These are phyloP conservation scores for Irineochytrium annulatum DNA, from an alignment of 192 early-diverging fungal genomes.

Conservation along the genomic window DNA sequence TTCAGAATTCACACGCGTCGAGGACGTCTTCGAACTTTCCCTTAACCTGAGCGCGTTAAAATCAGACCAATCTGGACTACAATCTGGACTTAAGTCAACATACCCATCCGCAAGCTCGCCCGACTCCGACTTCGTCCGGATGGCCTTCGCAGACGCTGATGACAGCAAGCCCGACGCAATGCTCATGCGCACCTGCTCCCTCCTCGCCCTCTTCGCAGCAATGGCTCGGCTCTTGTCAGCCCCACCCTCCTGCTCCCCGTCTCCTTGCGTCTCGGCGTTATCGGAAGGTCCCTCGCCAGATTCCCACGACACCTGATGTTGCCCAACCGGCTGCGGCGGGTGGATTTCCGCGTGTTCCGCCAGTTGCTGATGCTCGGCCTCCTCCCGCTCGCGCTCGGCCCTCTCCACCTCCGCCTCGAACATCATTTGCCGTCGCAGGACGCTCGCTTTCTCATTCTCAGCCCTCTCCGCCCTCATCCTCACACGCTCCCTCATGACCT, in stretches of 20 bases:
- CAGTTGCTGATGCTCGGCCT: no score
- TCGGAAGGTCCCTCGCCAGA: background rate
- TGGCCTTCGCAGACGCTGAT: no score
- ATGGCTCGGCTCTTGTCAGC: background rate
- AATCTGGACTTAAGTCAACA: no score
- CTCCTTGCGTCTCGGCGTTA: background rate
- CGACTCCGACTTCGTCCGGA: no score
- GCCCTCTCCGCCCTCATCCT: constrained; percentile 21
- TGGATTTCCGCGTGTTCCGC: no score
- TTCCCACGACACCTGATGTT: background rate
- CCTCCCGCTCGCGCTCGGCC: background rate
- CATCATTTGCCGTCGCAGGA: background rate
- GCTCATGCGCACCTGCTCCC: constrained; percentile 1
- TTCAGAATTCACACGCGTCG: no score
- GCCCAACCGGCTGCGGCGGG: no score
- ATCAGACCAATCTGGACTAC: no score
- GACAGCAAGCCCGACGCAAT: background rate
- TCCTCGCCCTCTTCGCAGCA: constrained; percentile 1
- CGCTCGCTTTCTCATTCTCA: constrained; percentile 10
- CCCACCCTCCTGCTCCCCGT: background rate
- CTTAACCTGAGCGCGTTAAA: no score
- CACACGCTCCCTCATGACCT: constrained; percentile 1
- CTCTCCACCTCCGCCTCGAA: background rate
- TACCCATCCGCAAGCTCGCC: no score
- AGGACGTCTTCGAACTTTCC: no score